Evolutionary conservation across 768 basidiomycete species (phyloP).

Genomic region (Phanerochaete sordida): DNA sequence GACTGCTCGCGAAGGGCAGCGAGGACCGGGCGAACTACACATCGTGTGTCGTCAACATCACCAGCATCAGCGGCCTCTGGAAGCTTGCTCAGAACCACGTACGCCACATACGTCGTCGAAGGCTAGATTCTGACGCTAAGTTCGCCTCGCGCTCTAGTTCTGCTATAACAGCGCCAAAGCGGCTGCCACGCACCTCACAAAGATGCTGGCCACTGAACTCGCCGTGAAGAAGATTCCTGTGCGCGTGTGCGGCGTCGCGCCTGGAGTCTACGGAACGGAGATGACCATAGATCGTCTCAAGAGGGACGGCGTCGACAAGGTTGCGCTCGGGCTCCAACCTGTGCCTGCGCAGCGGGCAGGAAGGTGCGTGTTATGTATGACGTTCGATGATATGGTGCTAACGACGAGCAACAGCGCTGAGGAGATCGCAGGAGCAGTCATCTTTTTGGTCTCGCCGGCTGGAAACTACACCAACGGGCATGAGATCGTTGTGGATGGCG

Average conservation of each 20-base stretch:
- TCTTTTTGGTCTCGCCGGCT: constrained; percentile 71
- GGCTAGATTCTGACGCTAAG: background rate
- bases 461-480: constrained; percentile 78
- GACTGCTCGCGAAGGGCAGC: constrained; percentile 69
- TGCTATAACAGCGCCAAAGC: constrained; percentile 81
- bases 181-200: constrained; percentile 73
- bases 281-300: constrained; percentile 57
- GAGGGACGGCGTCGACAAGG: constrained; percentile 38
- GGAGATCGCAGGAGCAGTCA: constrained; percentile 75
- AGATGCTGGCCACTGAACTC: constrained; percentile 72
- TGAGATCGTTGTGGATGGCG: constrained; percentile 75
- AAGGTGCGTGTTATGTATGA: too few species aligned
- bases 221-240: constrained; percentile 65
- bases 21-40: constrained; percentile 54
- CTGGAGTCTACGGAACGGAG: constrained; percentile 74
- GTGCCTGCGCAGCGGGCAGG: constrained; percentile 64
- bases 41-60: constrained; percentile 72
- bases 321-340: constrained; percentile 57
- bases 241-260: constrained; percentile 69
- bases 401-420: constrained; percentile 42
- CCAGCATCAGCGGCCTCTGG: constrained; percentile 69
- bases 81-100: constrained; percentile 78
- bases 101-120: constrained; percentile 23
- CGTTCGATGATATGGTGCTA: too few species aligned
- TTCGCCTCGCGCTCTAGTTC: constrained; percentile 44